Evolutionary conservation across 805 yeast genomes (phyloP).

Genomic region (Lipomyces yamanashiensis): DNA sequence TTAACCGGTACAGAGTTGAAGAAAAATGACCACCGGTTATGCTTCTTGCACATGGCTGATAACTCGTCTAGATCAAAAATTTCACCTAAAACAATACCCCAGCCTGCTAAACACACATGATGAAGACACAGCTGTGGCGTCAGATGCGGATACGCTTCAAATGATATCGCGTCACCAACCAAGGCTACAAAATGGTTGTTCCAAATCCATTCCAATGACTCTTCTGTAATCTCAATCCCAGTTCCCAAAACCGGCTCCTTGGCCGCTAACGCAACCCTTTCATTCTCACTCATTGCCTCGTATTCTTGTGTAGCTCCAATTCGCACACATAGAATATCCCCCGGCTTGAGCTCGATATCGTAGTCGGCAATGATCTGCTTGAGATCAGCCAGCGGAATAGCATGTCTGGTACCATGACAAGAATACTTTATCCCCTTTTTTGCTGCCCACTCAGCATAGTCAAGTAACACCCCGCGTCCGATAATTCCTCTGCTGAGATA

Average conservation of each 20-base stretch:
- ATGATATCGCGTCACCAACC: slow-evolving; percentile 40
- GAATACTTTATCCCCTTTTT: slow-evolving; percentile 33
- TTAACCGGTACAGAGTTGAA: slow-evolving; percentile 43
- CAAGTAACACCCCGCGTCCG: slow-evolving; percentile 41
- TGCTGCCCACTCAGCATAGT: slow-evolving; percentile 41
- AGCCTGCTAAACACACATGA: slow-evolving; percentile 38
- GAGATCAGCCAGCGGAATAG: slow-evolving; percentile 34
- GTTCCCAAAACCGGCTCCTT: slow-evolving; percentile 10
- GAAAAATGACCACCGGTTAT: slow-evolving; percentile 41
- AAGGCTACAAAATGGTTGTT: slow-evolving; percentile 41
- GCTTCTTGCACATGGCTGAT: slow-evolving; percentile 38
- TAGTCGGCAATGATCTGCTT: slow-evolving; percentile 31
- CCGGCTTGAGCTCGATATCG: slow-evolving; percentile 33
- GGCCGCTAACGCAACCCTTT: slow-evolving; percentile 29
- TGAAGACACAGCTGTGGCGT: slow-evolving; percentile 37
- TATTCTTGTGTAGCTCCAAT: slow-evolving; percentile 42
- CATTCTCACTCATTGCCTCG: slow-evolving; percentile 23
- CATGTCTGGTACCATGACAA: slow-evolving; percentile 30
- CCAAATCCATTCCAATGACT: slow-evolving; percentile 40
- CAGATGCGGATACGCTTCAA: slow-evolving; percentile 38
- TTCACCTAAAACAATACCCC: slow-evolving; percentile 46
- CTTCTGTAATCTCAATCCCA: slow-evolving; percentile 40
- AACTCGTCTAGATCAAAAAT: slow-evolving; percentile 42
- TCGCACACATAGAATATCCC: slow-evolving; percentile 41
- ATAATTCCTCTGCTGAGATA: slow-evolving; percentile 36